A percentile compares a stretch with the other conserved stretches of the same genome.
phyloP scores from a whole-genome alignment of 208 protist genomes.

The Leishmania martiniquensis region DNA sequence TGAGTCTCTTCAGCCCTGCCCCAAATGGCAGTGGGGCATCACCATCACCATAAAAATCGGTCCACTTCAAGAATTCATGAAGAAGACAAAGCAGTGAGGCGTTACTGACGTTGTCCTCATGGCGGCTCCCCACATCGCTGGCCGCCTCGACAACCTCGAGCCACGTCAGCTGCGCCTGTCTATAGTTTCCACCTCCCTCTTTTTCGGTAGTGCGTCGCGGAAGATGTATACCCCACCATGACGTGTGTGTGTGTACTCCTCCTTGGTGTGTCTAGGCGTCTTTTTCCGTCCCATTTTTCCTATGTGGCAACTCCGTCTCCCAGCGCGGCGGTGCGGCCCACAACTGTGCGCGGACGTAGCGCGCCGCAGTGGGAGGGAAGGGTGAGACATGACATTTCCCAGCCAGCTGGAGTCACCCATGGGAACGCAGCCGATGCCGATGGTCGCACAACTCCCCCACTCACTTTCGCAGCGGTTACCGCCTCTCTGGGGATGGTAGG shows the following conservation, averaged over 20 bases:
- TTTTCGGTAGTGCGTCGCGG: not conserved
- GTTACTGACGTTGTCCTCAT: not conserved
- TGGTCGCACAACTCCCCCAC: not conserved
- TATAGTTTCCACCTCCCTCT: too few relatives aligned
- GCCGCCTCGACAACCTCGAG: not conserved
- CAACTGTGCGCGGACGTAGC: not conserved
- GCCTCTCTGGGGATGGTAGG: not conserved
- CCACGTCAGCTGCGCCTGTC: not conserved
- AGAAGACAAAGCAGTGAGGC: not conserved
- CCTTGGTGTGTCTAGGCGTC: too few relatives aligned
- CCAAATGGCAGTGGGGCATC: not conserved
- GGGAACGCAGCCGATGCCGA: not conserved
- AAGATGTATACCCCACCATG: not conserved
- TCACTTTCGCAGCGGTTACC: not conserved
- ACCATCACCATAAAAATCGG: not conserved
- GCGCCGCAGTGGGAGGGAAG: not conserved
- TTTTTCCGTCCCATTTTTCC: not conserved
- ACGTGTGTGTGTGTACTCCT: not conserved
- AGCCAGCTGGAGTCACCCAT: not conserved
- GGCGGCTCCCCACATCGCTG: not conserved
- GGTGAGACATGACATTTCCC: not conserved
- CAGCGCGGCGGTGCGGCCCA: not conserved
- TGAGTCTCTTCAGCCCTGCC: not conserved
- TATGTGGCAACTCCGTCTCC: not conserved
- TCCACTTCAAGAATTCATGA: too few relatives aligned